A percentile compares a stretch with the other conserved stretches of the same genome.
phyloP scores from a whole-genome alignment of 305 asterid genomes.

The Fraxinus latifolia region DNA sequence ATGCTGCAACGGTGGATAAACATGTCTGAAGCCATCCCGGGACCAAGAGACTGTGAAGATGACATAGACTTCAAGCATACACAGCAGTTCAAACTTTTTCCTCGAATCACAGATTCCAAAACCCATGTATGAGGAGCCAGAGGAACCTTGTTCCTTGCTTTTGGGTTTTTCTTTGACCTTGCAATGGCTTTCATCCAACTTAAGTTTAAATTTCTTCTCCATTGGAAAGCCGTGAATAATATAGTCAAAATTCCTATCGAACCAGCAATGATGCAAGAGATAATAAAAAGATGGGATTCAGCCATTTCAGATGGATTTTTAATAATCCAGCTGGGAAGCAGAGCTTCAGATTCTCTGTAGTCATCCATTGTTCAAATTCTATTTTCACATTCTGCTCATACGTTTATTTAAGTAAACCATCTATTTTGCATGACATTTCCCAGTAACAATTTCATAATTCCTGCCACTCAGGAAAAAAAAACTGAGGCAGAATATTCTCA shows the following conservation, averaged over 20 bases:
- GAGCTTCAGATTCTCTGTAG: conserved; percentile 57
- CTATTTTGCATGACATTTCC: conserved; percentile 11
- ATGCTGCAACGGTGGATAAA: conserved; percentile 67
- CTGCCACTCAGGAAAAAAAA: conserved; percentile 18
- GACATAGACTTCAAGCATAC: conserved; percentile 76
- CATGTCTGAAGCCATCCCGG: conserved; percentile 58
- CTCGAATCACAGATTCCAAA: conserved; percentile 75
- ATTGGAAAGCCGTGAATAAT: conserved; percentile 76
- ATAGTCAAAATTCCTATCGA: conserved; percentile 73
- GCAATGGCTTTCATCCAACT: conserved; percentile 98
- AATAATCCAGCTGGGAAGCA: conserved; percentile 65
- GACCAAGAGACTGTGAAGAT: conserved; percentile 84
- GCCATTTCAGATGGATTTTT: conserved; percentile 68
- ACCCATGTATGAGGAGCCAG: conserved; percentile 75
- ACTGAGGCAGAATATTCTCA: background rate
- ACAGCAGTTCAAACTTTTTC: conserved; percentile 76
- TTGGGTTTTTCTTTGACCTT: conserved; percentile 87
- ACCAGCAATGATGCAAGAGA: conserved; percentile 74
- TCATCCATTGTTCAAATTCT: conserved; percentile 63
- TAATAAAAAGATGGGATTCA: conserved; percentile 61
- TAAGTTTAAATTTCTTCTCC: conserved; percentile 83
- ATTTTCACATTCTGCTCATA: conserved; percentile 24
- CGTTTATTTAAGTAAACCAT: conserved; percentile 14
- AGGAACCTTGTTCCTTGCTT: conserved; percentile 65
- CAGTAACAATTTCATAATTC: conserved; percentile 22